phyloP scores from a whole-genome alignment of 2,329 filamentous ascomycete species.

The Dothiorella sarmentorum region DNA sequence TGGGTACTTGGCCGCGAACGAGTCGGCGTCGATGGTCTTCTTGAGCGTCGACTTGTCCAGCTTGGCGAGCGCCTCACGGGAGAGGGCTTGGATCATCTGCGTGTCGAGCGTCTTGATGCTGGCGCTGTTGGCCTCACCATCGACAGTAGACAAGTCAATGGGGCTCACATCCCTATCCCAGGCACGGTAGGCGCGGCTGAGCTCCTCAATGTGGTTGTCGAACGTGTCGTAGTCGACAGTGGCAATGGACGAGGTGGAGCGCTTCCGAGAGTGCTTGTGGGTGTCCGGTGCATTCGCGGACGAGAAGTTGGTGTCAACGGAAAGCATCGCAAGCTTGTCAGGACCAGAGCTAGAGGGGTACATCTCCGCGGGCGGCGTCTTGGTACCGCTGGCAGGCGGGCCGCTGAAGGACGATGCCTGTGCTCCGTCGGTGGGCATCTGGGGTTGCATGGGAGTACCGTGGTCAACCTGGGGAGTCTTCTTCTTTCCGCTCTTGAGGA shows the following conservation, averaged over 20 bases:
- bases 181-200: neutral
- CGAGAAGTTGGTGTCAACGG: neutral
- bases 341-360: no score
- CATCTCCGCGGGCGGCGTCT: no score
- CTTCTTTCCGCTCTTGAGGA: no score
- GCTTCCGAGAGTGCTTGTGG: neutral
- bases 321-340: no score
- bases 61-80: no score
- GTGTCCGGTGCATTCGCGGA: neutral
- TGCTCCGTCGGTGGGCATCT: neutral
- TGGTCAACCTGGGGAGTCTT: neutral
- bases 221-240: neutral
- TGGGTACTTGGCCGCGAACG: no score
- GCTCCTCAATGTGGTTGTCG: constrained; percentile 1
- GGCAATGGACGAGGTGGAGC: neutral
- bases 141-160: no score
- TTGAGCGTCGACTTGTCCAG: neutral
- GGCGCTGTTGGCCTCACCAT: neutral
- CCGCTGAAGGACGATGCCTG: neutral
- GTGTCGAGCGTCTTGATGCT: neutral
- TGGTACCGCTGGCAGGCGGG: neutral
- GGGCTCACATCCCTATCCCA: neutral
- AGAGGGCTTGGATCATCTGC: neutral
- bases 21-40: neutral
- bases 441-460: neutral